Evolutionary conservation across 495 filamentous ascomycete species (phyloP).

Genomic region (Lasiosphaeria ovina): DNA sequence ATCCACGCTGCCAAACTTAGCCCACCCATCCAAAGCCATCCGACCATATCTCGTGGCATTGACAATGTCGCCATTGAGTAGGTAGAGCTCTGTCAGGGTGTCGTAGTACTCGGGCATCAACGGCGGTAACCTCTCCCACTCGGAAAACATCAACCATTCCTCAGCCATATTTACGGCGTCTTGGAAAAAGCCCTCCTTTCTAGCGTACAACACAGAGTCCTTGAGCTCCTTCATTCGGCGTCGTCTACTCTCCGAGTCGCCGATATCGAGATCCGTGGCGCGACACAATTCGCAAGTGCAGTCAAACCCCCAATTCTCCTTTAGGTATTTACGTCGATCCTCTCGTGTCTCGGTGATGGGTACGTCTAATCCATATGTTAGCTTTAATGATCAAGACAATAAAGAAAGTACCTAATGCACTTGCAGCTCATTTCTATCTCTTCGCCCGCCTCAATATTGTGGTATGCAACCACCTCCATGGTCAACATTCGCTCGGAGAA

Average conservation of each 20-base stretch:
- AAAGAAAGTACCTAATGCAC: constrained; percentile 1
- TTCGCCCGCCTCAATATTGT: constrained; percentile 39
- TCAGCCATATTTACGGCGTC: constrained; percentile 35
- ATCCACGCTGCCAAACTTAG: constrained; percentile 37
- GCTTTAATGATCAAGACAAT: neutral
- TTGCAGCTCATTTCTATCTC: constrained; percentile 45
- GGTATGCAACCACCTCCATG: constrained; percentile 37
- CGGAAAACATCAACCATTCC: constrained; percentile 33
- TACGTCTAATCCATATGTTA: constrained; percentile 27
- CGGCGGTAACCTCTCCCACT: constrained; percentile 32
- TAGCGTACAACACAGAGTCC: constrained; percentile 31
- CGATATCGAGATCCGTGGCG: constrained; percentile 27
- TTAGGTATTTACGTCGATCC: constrained; percentile 28
- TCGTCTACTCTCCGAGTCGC: constrained; percentile 36
- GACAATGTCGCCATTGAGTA: constrained; percentile 30
- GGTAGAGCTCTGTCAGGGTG: constrained; percentile 36
- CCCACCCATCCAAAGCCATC: constrained; percentile 39
- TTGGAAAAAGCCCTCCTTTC: constrained; percentile 30
- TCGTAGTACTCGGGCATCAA: constrained; percentile 38
- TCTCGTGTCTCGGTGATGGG: constrained; percentile 27
- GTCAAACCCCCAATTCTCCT: constrained; percentile 38
- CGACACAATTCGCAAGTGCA: constrained; percentile 42
- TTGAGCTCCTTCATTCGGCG: constrained; percentile 32
- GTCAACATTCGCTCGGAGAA: constrained; percentile 35
- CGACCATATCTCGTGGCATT: constrained; percentile 38